Conservation (phyloP, 345 rosid species). For the Atalantia buxifolia region DNA sequence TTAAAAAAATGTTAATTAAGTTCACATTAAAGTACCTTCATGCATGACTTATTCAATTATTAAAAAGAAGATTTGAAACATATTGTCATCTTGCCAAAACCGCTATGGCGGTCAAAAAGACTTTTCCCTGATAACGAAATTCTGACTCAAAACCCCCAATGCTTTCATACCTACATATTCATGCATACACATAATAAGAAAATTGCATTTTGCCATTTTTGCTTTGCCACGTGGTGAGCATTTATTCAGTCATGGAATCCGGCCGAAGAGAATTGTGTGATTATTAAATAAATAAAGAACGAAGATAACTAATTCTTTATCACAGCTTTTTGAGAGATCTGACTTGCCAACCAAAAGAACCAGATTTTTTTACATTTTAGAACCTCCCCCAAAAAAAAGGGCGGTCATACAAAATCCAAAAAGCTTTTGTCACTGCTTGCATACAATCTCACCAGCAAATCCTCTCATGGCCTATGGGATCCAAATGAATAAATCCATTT, state of each 20-base stretch:
- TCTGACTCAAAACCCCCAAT: neutral
- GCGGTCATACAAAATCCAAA: constrained; percentile 19
- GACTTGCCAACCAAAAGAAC: constrained; percentile 12
- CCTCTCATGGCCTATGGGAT: neutral
- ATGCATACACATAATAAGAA: neutral
- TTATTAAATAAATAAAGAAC: too few species aligned
- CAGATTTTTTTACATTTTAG: neutral
- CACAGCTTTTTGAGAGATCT: neutral
- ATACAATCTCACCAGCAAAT: neutral
- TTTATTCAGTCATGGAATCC: neutral
- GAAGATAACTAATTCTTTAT: neutral
- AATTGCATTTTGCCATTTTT: neutral
- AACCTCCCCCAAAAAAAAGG: neutral
- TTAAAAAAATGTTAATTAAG: neutral
- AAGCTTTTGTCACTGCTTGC: neutral
- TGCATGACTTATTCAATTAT: neutral
- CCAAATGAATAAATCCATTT: neutral
- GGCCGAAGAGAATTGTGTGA: neutral
- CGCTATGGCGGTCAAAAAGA: neutral
- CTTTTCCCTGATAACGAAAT: constrained; percentile 5
- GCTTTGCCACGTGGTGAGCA: neutral
- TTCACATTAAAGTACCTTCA: neutral
- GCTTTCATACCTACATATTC: neutral
- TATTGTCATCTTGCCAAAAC: neutral
- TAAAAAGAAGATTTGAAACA: neutral